phyloP scores from a whole-genome alignment of 1,284 basidiomycete genomes.

The Abortiporus biennis region DNA sequence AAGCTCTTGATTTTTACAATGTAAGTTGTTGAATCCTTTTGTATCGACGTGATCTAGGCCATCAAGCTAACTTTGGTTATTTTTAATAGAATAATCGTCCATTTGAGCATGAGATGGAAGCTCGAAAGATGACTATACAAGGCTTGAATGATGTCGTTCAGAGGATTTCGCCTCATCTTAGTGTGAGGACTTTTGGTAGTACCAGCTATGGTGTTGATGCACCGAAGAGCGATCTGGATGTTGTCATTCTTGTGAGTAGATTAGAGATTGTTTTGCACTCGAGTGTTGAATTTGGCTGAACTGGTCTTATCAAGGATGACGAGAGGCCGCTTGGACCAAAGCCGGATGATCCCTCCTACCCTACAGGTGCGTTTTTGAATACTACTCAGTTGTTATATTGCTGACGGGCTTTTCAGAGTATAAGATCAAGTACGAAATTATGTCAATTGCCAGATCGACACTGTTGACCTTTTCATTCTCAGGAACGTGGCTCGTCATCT shows the following conservation, averaged over 20 bases:
- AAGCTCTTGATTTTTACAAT: neutral
- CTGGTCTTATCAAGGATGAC: conserved; percentile 11
- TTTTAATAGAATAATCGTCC: neutral
- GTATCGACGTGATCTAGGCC: neutral
- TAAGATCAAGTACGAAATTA: conserved; percentile 13
- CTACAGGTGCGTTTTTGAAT: neutral
- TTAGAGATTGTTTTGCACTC: neutral
- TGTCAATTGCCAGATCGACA: conserved; percentile 4
- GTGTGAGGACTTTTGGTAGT: conserved; percentile 19
- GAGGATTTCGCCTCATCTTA: conserved; percentile 8
- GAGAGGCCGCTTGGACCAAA: too few relatives aligned
- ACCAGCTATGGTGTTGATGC: conserved; percentile 18
- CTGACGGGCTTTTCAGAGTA: neutral
- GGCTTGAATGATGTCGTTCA: conserved; percentile 5
- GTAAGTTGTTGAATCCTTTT: neutral
- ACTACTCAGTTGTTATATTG: neutral
- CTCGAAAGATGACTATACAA: conserved; percentile 6
- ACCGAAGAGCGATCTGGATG: conserved; percentile 19
- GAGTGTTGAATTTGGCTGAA: neutral
- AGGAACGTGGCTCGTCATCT: conserved; percentile 30
- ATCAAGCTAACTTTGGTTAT: neutral
- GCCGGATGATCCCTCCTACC: neutral
- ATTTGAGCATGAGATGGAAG: neutral
- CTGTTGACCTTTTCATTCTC: neutral
- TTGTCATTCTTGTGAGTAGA: conserved; percentile 18